phyloP scores from a whole-genome alignment of 1,284 basidiomycete genomes.

The Sporisorium exsertum region DNA sequence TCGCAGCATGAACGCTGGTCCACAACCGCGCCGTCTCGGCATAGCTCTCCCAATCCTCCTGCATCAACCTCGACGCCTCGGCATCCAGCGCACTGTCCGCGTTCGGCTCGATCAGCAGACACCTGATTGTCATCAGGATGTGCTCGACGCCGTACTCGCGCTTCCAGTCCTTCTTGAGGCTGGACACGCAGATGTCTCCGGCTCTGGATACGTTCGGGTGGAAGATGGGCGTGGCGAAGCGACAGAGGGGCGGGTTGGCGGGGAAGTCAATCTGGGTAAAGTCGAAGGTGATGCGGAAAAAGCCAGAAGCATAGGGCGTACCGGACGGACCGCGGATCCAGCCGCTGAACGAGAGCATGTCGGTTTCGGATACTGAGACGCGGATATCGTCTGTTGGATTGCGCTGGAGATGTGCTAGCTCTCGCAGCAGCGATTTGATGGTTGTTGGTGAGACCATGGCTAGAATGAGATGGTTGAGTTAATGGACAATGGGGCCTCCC shows the following conservation, averaged over 20 bases:
- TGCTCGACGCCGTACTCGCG: conserved; percentile 88
- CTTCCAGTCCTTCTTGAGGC: conserved; percentile 96
- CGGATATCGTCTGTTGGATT: conserved; percentile 37
- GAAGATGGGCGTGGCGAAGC: conserved; percentile 77
- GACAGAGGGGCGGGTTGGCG: conserved; percentile 30
- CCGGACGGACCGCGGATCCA: conserved; percentile 74
- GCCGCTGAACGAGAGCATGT: conserved; percentile 39
- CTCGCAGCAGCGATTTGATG: conserved; percentile 32
- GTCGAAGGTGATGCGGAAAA: conserved; percentile 49
- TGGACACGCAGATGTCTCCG: conserved; percentile 97
- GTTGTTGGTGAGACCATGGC: conserved; percentile 40
- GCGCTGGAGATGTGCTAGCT: conserved; percentile 26
- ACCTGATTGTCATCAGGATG: conserved; percentile 86
- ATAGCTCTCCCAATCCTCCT: conserved; percentile 81
- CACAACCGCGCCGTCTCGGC: conserved; percentile 85
- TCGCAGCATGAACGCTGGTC: conserved; percentile 85
- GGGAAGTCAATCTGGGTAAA: conserved; percentile 50
- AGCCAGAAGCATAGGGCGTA: conserved; percentile 79
- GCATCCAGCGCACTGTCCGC: conserved; percentile 94
- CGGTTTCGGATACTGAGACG: conserved; percentile 35
- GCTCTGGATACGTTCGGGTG: conserved; percentile 90
- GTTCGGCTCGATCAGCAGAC: conserved; percentile 93
- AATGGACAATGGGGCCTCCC: too few relatives aligned
- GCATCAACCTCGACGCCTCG: conserved; percentile 88
- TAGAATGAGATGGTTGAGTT: not conserved